Percentiles rank a stretch among this genome's conserved stretches.
Evolutionary conservation across 208 protist genomes (phyloP).

Genomic region (Acanthamoeba comandoni): DNA sequence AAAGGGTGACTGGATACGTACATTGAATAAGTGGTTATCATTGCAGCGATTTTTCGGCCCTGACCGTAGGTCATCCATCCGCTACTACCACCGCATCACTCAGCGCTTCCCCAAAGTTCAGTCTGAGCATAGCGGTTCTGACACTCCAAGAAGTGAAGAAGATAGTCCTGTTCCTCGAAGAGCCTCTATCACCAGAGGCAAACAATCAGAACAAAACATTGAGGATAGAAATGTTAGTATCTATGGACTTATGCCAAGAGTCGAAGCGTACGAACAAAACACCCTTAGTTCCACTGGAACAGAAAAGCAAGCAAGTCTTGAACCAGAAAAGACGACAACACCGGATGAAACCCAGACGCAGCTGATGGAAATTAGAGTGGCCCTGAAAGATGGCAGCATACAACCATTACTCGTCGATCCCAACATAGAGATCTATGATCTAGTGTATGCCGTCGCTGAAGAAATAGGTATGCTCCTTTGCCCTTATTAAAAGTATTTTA

Average conservation of each 20-base stretch:
- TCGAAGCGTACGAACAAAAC: neutral
- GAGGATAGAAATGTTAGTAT: too few relatives aligned
- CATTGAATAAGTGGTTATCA: slow-evolving; percentile 27
- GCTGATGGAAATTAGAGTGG: neutral
- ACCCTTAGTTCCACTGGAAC: neutral
- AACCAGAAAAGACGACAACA: neutral
- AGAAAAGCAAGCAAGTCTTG: neutral
- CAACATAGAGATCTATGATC: slow-evolving; percentile 57
- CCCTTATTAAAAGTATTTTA: too few relatives aligned
- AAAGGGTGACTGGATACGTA: neutral
- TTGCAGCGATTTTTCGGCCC: slow-evolving; percentile 47
- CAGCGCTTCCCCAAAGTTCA: neutral
- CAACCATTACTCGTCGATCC: slow-evolving; percentile 42
- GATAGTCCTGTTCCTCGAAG: neutral
- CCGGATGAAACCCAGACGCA: neutral
- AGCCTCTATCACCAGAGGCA: slow-evolving; percentile 1
- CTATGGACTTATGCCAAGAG: too few relatives aligned
- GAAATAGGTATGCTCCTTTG: slow-evolving; percentile 3
- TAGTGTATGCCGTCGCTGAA: slow-evolving; percentile 51
- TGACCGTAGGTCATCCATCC: slow-evolving; percentile 1
- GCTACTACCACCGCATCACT: neutral
- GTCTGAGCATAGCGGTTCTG: too few relatives aligned
- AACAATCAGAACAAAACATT: slow-evolving; percentile 6
- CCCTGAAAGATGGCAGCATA: slow-evolving; percentile 49
- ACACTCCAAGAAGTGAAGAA: too few relatives aligned